Percentiles rank a stretch among this genome's conserved stretches.
These are phyloP conservation scores for Amylocystis lapponica DNA, from an alignment of 768 basidiomycete genomes.

Conservation along the genomic window DNA sequence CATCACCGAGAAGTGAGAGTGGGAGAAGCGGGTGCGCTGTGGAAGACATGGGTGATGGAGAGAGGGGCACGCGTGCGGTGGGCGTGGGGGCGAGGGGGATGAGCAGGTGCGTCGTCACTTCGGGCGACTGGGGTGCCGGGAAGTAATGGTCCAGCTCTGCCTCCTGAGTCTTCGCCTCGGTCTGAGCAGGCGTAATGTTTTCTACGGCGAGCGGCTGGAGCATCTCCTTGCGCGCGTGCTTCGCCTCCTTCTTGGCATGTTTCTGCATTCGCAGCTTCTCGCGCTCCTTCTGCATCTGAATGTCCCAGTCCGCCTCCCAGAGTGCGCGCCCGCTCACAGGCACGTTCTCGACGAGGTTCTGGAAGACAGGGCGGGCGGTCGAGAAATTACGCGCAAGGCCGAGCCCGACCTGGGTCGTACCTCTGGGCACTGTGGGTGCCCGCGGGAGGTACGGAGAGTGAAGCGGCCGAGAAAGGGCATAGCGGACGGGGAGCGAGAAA, in stretches of 20 bases:
- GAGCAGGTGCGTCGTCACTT: conserved; percentile 60
- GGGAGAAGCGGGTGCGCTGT: conserved; percentile 42
- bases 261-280: conserved; percentile 19
- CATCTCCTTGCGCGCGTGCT: conserved; percentile 24
- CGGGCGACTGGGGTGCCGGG: conserved; percentile 24
- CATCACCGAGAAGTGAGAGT: conserved; percentile 44
- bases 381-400: conserved; percentile 75
- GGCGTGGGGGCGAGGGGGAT: conserved; percentile 77
- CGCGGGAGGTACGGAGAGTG: conserved; percentile 51
- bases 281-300: conserved; percentile 43
- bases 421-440: conserved; percentile 42
- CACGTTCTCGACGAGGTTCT: conserved; percentile 65
- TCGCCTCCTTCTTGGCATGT: conserved; percentile 11
- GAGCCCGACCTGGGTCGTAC: conserved; percentile 64
- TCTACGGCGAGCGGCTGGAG: conserved; percentile 18
- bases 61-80: conserved; percentile 54
- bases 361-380: conserved; percentile 67
- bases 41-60: conserved; percentile 18
- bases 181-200: conserved; percentile 9
- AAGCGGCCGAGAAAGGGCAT: conserved; percentile 43
- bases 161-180: conserved; percentile 13
- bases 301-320: conserved; percentile 67
- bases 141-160: conserved; percentile 62
- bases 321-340: conserved; percentile 72
- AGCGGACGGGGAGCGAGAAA: conserved; percentile 50